Evolutionary conservation across 352 stramenopile genomes (phyloP), one percentile per base, ranked within the genome.

Genomic region (Globisporangium megalacanthum): DNA sequence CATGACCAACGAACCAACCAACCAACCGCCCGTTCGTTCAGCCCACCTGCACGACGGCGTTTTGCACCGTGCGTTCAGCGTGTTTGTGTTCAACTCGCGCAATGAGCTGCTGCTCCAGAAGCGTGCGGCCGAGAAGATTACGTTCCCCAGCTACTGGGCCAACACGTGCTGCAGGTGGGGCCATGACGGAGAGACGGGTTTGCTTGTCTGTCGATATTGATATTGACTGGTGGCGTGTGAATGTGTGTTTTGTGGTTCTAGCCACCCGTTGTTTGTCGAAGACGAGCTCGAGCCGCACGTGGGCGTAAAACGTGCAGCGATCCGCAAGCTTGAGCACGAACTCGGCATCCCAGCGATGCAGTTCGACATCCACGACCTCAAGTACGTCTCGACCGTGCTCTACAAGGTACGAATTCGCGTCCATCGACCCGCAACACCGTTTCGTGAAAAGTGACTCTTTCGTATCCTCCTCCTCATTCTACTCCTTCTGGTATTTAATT

Each of bases 271-370:
- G 46, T 96, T 97, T 68, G 87, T 83, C 0, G 85, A 95, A 70
- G 82, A 85, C 7, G 97, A 98, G 55, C 65, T 92, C 20, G 77
- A 93, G 63, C 79, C 89, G 48, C 64, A 74, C 42, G 31, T 92
- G 13, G 89, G 89, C 17, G 86, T 97, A 39, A 97, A 97, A 72
- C 74, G 83, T 56, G 97, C 97, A 2, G 97, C 97, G 6, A 92
- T 99, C 44, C 89, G 97, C 54, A 99, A 99, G 69, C 78, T 99
- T 31, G 75, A 98, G 60, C 97, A 99, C 62, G 97, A 99, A 71
- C 77, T 99, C 15, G 97, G 97, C 11, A 99, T 99, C 70, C 70
- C 81, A 10, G 56, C 74, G 6, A 78, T 79, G 42, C 70, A 94
- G 39, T 84, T 99, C 39, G 54, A 73, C 17, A 48, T 83, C 13